These are phyloP conservation scores for Rutstroemia sp. DNA, from an alignment of 2,329 filamentous ascomycete genomes.

Conservation along the genomic window DNA sequence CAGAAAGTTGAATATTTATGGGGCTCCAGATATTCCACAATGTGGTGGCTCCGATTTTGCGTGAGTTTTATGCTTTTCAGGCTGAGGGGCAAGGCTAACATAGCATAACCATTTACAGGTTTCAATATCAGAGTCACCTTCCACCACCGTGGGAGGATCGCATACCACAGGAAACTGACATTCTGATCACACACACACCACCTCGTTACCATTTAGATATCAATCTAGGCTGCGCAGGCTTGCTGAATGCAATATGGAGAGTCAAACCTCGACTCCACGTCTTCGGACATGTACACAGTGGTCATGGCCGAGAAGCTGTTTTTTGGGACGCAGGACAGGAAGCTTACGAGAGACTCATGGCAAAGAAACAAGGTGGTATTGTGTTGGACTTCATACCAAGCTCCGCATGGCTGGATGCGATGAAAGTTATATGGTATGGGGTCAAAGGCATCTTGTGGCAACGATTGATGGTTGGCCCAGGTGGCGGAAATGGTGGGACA, in stretches of 20 bases:
- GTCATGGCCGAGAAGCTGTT: conserved; percentile 49
- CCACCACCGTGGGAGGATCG: conserved; percentile 53
- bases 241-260: conserved; percentile 51
- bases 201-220: conserved; percentile 46
- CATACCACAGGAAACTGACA: conserved; percentile 51
- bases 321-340: conserved; percentile 55
- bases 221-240: conserved; percentile 49
- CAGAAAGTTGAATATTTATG: conserved; percentile 65
- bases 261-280: conserved; percentile 54
- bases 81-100: neutral
- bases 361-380: conserved; percentile 28
- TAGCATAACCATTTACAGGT: conserved; percentile 29
- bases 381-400: conserved; percentile 26
- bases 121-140: conserved; percentile 50
- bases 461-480: conserved; percentile 45
- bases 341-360: conserved; percentile 28
- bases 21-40: conserved; percentile 70
- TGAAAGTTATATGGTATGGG: conserved; percentile 44
- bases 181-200: conserved; percentile 60
- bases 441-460: conserved; percentile 49
- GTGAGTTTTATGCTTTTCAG: conserved; percentile 23
- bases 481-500: conserved; percentile 38
- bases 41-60: conserved; percentile 67
- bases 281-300: conserved; percentile 60
- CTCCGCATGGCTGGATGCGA: conserved; percentile 41